A percentile compares a stretch with the other conserved stretches of the same genome.
Conservation (phyloP, 2,329 filamentous ascomycete genomes). For the Endothia cerciana region DNA sequence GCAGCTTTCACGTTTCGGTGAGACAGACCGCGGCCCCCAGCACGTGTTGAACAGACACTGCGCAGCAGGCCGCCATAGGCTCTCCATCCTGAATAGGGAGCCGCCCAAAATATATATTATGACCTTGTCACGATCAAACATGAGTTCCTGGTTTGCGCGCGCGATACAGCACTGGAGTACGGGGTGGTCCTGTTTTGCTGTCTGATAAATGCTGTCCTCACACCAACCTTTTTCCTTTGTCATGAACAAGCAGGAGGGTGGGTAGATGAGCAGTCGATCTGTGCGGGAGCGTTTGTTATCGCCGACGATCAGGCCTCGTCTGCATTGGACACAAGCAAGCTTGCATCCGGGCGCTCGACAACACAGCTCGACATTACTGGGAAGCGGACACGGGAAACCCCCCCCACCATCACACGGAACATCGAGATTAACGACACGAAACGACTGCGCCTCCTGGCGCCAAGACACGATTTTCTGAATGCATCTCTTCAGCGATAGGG, state of each 20-base stretch:
- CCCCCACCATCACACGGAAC: not conserved
- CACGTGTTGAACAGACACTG: constrained; percentile 6
- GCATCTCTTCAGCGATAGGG: not conserved
- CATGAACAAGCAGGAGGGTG: constrained; percentile 7
- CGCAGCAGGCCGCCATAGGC: not conserved
- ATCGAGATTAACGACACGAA: not conserved
- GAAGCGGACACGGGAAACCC: not conserved
- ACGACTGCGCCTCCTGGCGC: not conserved
- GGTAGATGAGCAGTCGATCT: constrained; percentile 7
- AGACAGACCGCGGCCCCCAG: constrained; percentile 18
- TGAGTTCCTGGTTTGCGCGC: not conserved
- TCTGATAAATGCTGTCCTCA: not conserved
- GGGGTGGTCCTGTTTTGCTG: not conserved
- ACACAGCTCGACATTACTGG: not conserved
- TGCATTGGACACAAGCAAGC: not conserved
- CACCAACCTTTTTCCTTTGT: not conserved
- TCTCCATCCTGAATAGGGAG: constrained; percentile 4
- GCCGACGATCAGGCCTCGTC: not conserved
- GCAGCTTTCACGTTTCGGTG: constrained; percentile 29
- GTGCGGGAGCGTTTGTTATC: not conserved
- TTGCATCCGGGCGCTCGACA: not conserved
- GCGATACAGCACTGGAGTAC: constrained; percentile 1
- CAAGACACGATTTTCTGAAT: not conserved
- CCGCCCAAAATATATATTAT: constrained; percentile 7
- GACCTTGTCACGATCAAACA: not conserved